These are phyloP conservation scores for Colletotrichum tofieldiae DNA, from an alignment of 2,329 filamentous ascomycete species.

Conservation along the genomic window DNA sequence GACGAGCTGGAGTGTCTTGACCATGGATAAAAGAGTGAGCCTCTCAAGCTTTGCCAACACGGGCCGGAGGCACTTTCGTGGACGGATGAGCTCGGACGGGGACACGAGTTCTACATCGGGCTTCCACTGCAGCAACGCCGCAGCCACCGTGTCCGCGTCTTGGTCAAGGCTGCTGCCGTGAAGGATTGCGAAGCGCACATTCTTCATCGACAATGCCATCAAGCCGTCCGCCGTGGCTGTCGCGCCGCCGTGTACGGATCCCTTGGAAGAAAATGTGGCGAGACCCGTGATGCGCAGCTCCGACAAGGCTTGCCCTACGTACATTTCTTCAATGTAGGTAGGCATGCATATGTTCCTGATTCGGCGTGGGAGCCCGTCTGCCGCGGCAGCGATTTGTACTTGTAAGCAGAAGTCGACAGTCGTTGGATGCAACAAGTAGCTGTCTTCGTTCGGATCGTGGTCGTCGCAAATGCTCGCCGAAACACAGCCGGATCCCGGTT, in stretches of 20 bases:
- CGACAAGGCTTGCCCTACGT: slow-evolving; percentile 8
- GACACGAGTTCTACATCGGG: neutral
- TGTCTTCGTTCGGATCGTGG: neutral
- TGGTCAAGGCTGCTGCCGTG: neutral
- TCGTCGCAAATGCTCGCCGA: slow-evolving; percentile 3
- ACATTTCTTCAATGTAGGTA: slow-evolving; percentile 9
- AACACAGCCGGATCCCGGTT: neutral
- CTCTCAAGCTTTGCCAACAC: slow-evolving; percentile 5
- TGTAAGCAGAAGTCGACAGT: slow-evolving; percentile 2
- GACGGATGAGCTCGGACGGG: neutral
- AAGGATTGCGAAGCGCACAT: neutral
- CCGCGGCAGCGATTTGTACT: neutral
- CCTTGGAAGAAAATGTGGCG: neutral
- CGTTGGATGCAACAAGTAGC: neutral
- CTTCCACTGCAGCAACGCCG: slow-evolving; percentile 2
- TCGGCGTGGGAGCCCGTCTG: neutral
- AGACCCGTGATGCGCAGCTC: neutral
- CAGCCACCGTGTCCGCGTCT: neutral
- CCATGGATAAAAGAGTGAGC: neutral
- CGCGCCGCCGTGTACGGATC: neutral
- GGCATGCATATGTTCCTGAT: slow-evolving; percentile 5
- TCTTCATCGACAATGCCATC: neutral
- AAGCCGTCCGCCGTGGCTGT: neutral
- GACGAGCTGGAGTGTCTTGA: slow-evolving; percentile 15
- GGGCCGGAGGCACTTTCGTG: neutral